Percentiles rank a stretch among this genome's conserved stretches.
These are phyloP conservation scores for Apiospora phragmitis DNA, from an alignment of 2,329 filamentous ascomycete species.

Conservation along the genomic window DNA sequence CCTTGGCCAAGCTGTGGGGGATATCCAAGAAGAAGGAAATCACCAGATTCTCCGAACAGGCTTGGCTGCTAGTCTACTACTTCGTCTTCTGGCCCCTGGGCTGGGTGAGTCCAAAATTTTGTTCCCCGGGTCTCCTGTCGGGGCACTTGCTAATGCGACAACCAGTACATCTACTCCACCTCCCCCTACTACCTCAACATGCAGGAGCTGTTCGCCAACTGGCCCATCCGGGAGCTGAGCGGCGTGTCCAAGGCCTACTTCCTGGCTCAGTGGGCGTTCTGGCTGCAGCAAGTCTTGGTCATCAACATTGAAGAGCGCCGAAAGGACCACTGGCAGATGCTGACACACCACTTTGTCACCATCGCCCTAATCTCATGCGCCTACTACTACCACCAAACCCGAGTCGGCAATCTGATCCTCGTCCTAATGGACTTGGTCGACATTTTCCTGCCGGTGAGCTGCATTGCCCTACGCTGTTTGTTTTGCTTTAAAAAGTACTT, in stretches of 20 bases:
- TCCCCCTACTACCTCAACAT: slow-evolving; percentile 80
- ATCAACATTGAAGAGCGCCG: slow-evolving; percentile 92
- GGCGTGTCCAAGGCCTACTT: slow-evolving; percentile 86
- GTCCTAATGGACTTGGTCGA: slow-evolving; percentile 94
- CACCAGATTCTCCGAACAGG: slow-evolving; percentile 89
- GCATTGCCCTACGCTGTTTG: background rate
- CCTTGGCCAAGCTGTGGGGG: slow-evolving; percentile 71
- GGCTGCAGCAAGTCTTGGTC: slow-evolving; percentile 90
- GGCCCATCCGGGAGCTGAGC: slow-evolving; percentile 75
- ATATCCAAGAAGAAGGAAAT: slow-evolving; percentile 75
- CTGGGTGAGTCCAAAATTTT: slow-evolving; percentile 59
- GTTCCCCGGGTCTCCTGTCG: background rate
- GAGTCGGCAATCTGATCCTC: slow-evolving; percentile 85
- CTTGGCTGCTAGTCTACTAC: slow-evolving; percentile 87
- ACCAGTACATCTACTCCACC: slow-evolving; percentile 75
- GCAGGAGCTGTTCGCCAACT: slow-evolving; percentile 77
- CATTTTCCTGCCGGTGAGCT: slow-evolving; percentile 76
- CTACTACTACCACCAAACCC: slow-evolving; percentile 84
- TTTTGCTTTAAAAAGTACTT: background rate
- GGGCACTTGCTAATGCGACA: background rate
- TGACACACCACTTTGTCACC: slow-evolving; percentile 91
- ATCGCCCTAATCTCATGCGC: slow-evolving; percentile 76
- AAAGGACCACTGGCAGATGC: slow-evolving; percentile 96
- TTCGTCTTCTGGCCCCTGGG: slow-evolving; percentile 79
- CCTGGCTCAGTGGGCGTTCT: slow-evolving; percentile 86